Conservation (phyloP, 2,329 filamentous ascomycete species). For the Claviceps quebecensis region DNA sequence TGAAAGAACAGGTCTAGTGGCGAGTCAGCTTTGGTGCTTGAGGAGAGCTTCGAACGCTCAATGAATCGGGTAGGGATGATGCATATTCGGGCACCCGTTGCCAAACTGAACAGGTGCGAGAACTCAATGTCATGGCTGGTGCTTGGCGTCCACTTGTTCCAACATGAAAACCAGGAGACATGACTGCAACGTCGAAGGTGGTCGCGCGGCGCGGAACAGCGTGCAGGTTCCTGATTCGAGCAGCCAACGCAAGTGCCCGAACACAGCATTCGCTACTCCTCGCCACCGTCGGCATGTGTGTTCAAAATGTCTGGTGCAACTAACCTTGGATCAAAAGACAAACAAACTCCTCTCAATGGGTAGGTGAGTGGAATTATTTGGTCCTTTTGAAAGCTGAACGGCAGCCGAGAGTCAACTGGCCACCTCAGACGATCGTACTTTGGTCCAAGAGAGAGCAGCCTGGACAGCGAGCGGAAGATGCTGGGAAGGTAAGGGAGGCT, state of each 20-base stretch:
- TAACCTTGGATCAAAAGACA: not conserved
- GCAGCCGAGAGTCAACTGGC: slow-evolving; percentile 8
- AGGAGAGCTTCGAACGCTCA: too few relatives aligned
- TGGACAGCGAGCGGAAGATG: slow-evolving; percentile 14
- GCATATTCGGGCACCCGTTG: not conserved
- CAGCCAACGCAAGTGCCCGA: not conserved
- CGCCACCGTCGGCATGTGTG: not conserved
- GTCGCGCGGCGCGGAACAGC: not conserved
- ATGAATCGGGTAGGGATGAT: not conserved
- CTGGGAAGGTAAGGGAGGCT: slow-evolving; percentile 13
- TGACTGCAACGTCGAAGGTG: not conserved
- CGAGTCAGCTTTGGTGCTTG: not conserved
- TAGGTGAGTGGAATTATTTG: slow-evolving; percentile 1
- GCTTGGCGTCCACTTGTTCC: not conserved
- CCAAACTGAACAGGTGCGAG: not conserved
- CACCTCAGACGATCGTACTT: slow-evolving; percentile 2
- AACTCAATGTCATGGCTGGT: not conserved
- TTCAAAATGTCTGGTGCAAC: not conserved
- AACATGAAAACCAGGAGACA: not conserved
- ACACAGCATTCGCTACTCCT: too few relatives aligned
- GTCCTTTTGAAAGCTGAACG: slow-evolving; percentile 7
- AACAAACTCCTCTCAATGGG: not conserved
- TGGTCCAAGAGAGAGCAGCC: slow-evolving; percentile 11
- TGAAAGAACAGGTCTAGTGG: not conserved
- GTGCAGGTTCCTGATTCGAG: not conserved